Evolutionary conservation across 176 grass and related monocot species (phyloP).

Genomic region (Dendrocalamus sinicus): DNA sequence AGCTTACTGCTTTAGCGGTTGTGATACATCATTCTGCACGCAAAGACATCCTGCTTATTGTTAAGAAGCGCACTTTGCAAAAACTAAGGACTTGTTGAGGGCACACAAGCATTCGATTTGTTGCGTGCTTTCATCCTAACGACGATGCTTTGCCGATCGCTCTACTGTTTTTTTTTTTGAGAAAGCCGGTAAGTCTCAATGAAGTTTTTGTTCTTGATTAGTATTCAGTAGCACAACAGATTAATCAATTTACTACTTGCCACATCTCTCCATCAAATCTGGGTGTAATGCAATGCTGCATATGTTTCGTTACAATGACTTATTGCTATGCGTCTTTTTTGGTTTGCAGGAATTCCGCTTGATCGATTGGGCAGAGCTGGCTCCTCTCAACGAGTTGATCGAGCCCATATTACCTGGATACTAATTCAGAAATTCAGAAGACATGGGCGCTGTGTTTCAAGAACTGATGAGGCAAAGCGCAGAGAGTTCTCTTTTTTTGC

Average conservation of each 20-base stretch:
- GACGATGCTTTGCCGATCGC: neutral
- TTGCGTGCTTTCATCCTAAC: neutral
- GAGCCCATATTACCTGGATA: constrained; percentile 62
- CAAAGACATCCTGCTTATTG: constrained; percentile 38
- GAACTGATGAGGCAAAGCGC: neutral
- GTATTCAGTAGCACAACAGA: neutral
- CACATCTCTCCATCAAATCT: neutral
- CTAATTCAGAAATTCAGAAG: constrained; percentile 34
- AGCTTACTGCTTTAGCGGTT: constrained; percentile 24
- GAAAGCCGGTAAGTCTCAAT: neutral
- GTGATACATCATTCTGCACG: constrained; percentile 42
- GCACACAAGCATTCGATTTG: neutral
- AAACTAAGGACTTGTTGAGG: neutral
- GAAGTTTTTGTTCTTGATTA: neutral
- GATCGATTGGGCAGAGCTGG: constrained; percentile 77
- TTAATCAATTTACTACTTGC: neutral
- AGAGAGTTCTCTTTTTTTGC: neutral
- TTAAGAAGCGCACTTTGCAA: neutral
- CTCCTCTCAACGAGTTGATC: constrained; percentile 76
- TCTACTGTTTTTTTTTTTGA: neutral
- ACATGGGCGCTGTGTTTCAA: neutral
- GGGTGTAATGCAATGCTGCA: neutral
- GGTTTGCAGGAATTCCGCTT: constrained; percentile 74
- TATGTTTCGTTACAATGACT: neutral
- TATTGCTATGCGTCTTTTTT: neutral